phyloP scores from a whole-genome alignment of 2,329 filamentous ascomycete species.

The Penicillium sumatraense region DNA sequence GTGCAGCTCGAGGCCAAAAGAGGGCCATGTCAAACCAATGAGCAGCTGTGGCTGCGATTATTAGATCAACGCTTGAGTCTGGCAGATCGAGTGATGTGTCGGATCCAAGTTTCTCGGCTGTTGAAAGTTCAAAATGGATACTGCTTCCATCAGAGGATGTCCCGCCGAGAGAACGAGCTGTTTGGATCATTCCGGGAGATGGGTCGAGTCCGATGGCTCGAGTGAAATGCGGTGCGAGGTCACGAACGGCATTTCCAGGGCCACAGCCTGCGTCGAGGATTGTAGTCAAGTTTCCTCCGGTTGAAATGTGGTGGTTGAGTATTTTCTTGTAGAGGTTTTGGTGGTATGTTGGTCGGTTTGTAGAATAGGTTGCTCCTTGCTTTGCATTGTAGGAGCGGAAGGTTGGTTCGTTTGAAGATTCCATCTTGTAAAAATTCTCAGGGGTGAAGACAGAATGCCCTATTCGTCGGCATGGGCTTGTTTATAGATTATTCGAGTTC shows the following conservation, averaged over 20 bases:
- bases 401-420: slow-evolving; percentile 14
- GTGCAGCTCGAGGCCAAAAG: slow-evolving; percentile 56
- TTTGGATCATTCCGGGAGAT: slow-evolving; percentile 57
- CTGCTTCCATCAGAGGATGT: slow-evolving; percentile 29
- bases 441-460: background rate
- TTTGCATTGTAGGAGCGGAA: slow-evolving; percentile 25
- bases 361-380: slow-evolving; percentile 40
- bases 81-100: background rate
- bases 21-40: slow-evolving; percentile 63
- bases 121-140: slow-evolving; percentile 49
- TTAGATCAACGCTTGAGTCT: background rate
- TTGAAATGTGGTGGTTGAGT: slow-evolving; percentile 52
- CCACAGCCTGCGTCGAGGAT: slow-evolving; percentile 63
- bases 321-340: slow-evolving; percentile 53
- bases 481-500: background rate
- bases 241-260: slow-evolving; percentile 55
- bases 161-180: slow-evolving; percentile 46
- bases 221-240: slow-evolving; percentile 53
- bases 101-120: slow-evolving; percentile 46
- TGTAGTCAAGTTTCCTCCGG: slow-evolving; percentile 48
- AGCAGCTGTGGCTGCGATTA: slow-evolving; percentile 52
- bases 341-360: slow-evolving; percentile 56
- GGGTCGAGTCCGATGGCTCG: slow-evolving; percentile 57
- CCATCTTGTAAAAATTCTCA: background rate
- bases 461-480: background rate